These are phyloP conservation scores for Lepidopterella palustris DNA, from an alignment of 495 filamentous ascomycete species.

Conservation along the genomic window DNA sequence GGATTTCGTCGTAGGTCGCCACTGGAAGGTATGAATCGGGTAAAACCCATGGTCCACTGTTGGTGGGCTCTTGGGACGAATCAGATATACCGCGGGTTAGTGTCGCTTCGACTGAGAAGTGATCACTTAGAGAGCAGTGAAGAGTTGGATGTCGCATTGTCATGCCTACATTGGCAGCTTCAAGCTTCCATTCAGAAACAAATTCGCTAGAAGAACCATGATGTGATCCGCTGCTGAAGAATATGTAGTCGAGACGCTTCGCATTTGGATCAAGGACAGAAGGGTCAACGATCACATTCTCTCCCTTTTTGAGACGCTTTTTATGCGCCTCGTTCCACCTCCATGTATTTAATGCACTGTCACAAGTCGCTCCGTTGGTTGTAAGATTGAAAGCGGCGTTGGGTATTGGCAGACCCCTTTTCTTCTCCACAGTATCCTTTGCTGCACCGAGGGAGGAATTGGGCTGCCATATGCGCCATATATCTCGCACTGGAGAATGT, in stretches of 20 bases:
- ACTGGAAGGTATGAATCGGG: conserved; percentile 38
- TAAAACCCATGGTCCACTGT: background rate
- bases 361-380: conserved; percentile 82
- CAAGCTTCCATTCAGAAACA: conserved; percentile 56
- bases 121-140: conserved; percentile 81
- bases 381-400: conserved; percentile 67
- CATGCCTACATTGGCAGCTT: conserved; percentile 67
- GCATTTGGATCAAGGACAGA: conserved; percentile 62
- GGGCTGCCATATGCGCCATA: conserved; percentile 74
- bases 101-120: conserved; percentile 77
- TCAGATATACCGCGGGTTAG: conserved; percentile 34
- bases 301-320: conserved; percentile 53
- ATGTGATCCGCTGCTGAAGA: conserved; percentile 45
- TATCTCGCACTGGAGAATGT: conserved; percentile 71
- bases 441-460: conserved; percentile 70
- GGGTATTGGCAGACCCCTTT: conserved; percentile 51
- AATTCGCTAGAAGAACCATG: conserved; percentile 21
- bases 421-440: conserved; percentile 55
- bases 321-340: conserved; percentile 66
- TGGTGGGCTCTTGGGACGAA: background rate
- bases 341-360: conserved; percentile 86
- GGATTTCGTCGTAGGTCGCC: conserved; percentile 64
- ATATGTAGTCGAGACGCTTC: conserved; percentile 94
- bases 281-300: conserved; percentile 49
- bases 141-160: conserved; percentile 73